A percentile compares a stretch with the other conserved stretches of the same genome.
phyloP scores from a whole-genome alignment of 192 early-diverging fungal species.

The Podila verticillata region DNA sequence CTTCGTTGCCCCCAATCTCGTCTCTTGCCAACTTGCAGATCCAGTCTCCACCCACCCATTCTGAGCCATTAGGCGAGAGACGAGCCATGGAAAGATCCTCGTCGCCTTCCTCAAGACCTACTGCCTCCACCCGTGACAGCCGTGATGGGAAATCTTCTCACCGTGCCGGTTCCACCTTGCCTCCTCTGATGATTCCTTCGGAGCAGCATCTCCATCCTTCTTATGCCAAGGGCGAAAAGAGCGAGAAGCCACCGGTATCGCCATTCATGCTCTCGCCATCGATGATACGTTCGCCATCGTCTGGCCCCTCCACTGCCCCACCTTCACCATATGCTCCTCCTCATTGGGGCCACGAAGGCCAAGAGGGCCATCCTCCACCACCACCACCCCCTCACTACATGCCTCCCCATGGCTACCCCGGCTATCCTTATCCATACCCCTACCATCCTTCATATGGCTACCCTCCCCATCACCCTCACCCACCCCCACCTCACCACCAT shows the following conservation, averaged over 20 bases:
- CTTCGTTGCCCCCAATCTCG: slow-evolving; percentile 41
- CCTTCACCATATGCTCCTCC: slow-evolving; percentile 13
- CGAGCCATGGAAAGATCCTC: neutral
- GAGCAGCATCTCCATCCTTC: slow-evolving; percentile 42
- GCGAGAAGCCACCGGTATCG: slow-evolving; percentile 24
- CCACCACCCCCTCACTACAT: slow-evolving; percentile 25
- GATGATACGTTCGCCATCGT: slow-evolving; percentile 35
- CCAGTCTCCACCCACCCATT: slow-evolving; percentile 15
- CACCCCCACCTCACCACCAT: slow-evolving; percentile 23
- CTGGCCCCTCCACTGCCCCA: slow-evolving; percentile 10
- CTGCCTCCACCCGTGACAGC: neutral
- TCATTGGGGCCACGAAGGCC: slow-evolving; percentile 34
- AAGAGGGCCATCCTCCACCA: slow-evolving; percentile 10
- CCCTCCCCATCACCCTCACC: slow-evolving; percentile 32
- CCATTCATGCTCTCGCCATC: slow-evolving; percentile 42
- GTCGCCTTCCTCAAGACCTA: slow-evolving; percentile 4
- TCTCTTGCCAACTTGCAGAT: slow-evolving; percentile 33
- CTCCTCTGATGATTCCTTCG: slow-evolving; percentile 38
- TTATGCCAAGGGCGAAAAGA: slow-evolving; percentile 5
- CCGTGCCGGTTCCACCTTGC: slow-evolving; percentile 21
- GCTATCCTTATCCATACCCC: slow-evolving; percentile 27
- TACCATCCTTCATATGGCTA: slow-evolving; percentile 49
- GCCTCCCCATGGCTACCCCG: slow-evolving; percentile 33
- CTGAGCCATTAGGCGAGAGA: slow-evolving; percentile 2
- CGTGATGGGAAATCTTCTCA: neutral